Base-by-base conservation (phyloP, 164 flowering plant genomes). In the Echeveria elegans region DNA sequence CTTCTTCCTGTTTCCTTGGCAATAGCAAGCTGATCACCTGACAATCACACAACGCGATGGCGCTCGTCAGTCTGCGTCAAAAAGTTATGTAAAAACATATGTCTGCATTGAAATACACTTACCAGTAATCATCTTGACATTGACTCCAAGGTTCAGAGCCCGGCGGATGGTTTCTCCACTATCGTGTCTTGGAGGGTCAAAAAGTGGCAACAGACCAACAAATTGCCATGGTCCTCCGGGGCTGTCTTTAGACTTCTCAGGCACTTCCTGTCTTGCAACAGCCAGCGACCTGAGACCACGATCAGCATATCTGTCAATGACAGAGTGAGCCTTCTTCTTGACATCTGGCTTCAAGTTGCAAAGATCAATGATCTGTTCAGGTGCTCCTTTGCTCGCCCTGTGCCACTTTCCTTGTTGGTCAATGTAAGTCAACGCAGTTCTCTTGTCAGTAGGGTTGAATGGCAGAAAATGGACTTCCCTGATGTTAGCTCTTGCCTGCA, bases 41-140 rank as follows among this genome's bases (percentile, higher is more conserved):
- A 53, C 2, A 53, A 53, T 9, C 2, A 26, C 29, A 53, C 28
- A 19, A 19, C 21, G n/a, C 53, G 4, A 0, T 9, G 18, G 26
- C 0, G 8, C 21, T 9, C 24, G 16, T 45, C 50, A 48, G 21
- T 48, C 6, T 6, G 8, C 0, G 50, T 45, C 14, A 48, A n/a
- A 48, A 48, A 48, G 53, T 0, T 48, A 48, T 2, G 53, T 48
- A 2, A 7, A 23, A 4, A 16, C 19, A 48, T 19, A 48, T 23
- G n/a, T 48, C n/a, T 18, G 26, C 19, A 16, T 48, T 19, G 0
- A 48, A 23, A 48, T 18, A 19, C n/a, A 14, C 14, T 23, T 53
- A 70, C 83, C 83, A 26, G 83, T 78, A 52, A 80, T 80, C 83
- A 80, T 80, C 77, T 80, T 80, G 9, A 80, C 83, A 65, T 78